phyloP scores from a whole-genome alignment of 2,329 filamentous ascomycete species.

The Chaetothyriales sp. region DNA sequence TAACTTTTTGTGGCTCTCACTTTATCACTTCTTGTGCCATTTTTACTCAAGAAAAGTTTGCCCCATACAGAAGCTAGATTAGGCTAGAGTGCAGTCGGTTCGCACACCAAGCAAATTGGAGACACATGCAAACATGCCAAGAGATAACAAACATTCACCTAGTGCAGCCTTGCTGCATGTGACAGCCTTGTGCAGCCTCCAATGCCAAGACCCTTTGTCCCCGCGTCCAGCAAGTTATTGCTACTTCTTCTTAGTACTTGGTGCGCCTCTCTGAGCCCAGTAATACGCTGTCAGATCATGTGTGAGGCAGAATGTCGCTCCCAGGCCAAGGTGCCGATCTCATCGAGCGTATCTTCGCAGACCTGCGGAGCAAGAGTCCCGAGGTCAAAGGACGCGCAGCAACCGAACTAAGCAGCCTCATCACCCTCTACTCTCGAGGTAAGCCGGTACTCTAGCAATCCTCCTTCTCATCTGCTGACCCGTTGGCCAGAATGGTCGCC shows the following conservation, averaged over 20 bases:
- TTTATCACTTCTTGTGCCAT: background rate
- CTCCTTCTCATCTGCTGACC: slow-evolving; percentile 4
- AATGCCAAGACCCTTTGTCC: background rate
- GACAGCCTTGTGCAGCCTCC: background rate
- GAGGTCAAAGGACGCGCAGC: slow-evolving; percentile 34
- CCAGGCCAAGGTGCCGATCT: slow-evolving; percentile 32
- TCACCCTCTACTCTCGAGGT: slow-evolving; percentile 33
- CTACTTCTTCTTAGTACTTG: background rate
- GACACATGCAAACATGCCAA: background rate
- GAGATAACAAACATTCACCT: background rate
- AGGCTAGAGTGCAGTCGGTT: background rate
- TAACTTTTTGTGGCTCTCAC: background rate
- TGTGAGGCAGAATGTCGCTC: slow-evolving; percentile 27
- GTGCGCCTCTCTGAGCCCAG: background rate
- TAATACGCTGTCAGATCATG: background rate
- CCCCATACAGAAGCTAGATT: too few species aligned
- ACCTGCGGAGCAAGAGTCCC: slow-evolving; percentile 43
- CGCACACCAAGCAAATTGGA: background rate
- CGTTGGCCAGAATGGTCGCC: slow-evolving; percentile 51
- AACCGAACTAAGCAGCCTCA: slow-evolving; percentile 33
- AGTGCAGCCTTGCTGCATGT: background rate
- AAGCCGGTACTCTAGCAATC: slow-evolving; percentile 4
- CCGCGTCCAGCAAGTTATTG: background rate
- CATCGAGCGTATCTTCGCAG: slow-evolving; percentile 40
- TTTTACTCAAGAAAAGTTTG: background rate